phyloP scores from a whole-genome alignment of 805 yeast species.

The Zygotorulaspora florentina region DNA sequence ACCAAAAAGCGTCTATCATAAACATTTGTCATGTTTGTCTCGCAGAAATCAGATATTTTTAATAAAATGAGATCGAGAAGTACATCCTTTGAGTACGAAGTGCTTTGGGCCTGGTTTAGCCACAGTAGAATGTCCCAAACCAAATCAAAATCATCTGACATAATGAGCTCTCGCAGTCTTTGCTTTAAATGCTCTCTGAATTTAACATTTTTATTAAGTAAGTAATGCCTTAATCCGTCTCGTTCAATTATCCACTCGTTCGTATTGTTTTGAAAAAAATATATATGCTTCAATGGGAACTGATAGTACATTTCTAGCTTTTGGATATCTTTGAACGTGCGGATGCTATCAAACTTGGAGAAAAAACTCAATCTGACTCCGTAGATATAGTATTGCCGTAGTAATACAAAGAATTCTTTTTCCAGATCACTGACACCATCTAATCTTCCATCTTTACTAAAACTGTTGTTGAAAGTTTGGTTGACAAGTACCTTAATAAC shows the following conservation, averaged over 20 bases:
- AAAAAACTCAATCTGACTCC: conserved; percentile 27
- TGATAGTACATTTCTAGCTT: conserved; percentile 23
- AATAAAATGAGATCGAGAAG: conserved; percentile 21
- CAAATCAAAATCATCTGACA: conserved; percentile 29
- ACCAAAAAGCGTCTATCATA: conserved; percentile 23
- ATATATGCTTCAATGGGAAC: conserved; percentile 23
- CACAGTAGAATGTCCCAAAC: conserved; percentile 21
- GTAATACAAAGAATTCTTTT: conserved; percentile 7
- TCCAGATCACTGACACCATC: conserved; percentile 1
- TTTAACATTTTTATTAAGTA: conserved; percentile 18
- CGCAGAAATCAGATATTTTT: conserved; percentile 21
- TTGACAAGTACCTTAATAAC: conserved; percentile 13
- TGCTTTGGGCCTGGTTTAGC: conserved; percentile 21
- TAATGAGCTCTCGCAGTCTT: conserved; percentile 15
- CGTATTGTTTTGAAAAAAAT: conserved; percentile 8
- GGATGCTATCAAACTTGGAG: conserved; percentile 12
- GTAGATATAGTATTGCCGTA: conserved; percentile 21
- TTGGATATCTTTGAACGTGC: conserved; percentile 19
- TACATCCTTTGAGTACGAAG: conserved; percentile 18
- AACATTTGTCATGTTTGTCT: conserved; percentile 15
- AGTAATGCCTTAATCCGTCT: conserved; percentile 24
- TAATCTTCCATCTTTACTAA: neutral
- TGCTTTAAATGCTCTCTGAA: conserved; percentile 14
- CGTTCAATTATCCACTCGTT: conserved; percentile 21
- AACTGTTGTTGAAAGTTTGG: conserved; percentile 6